These are phyloP conservation scores for Phlyctochytrium bullatum DNA, from an alignment of 192 early-diverging fungal species.

Conservation along the genomic window DNA sequence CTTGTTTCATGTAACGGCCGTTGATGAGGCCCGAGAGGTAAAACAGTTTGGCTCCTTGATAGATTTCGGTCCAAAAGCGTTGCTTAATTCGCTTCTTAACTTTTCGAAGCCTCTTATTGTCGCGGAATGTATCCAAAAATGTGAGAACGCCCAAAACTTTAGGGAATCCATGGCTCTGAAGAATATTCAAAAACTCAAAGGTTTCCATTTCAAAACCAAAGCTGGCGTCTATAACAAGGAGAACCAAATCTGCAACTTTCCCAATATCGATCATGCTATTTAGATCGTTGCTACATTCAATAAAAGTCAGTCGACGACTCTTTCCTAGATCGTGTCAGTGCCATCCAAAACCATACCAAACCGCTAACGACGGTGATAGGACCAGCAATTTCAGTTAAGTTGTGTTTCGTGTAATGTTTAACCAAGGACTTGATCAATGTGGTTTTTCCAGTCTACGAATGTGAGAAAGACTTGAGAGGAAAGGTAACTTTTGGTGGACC, in stretches of 20 bases:
- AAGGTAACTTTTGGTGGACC: conserved; percentile 78
- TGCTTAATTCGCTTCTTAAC: conserved; percentile 96
- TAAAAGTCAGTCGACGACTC: conserved; percentile 91
- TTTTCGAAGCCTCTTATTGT: conserved; percentile 83
- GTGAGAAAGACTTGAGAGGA: background rate
- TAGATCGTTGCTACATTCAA: conserved; percentile 96
- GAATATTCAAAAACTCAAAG: conserved; percentile 97
- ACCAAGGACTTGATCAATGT: conserved; percentile 97
- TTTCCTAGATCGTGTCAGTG: conserved; percentile 56
- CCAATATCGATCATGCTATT: conserved; percentile 97
- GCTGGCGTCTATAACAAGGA: conserved; percentile 93
- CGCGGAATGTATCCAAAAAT: conserved; percentile 92
- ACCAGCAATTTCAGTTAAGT: conserved; percentile 84
- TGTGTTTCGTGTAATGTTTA: conserved; percentile 93
- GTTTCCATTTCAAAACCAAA: conserved; percentile 99
- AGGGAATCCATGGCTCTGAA: conserved; percentile 96
- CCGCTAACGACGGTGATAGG: conserved; percentile 97
- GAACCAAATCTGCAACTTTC: conserved; percentile 94
- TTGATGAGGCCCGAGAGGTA: conserved; percentile 96
- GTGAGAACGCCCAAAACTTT: conserved; percentile 98
- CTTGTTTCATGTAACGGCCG: conserved; percentile 88
- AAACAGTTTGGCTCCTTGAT: conserved; percentile 98
- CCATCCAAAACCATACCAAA: conserved; percentile 12
- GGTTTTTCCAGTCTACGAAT: conserved; percentile 83
- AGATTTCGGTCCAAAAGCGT: conserved; percentile 99